These are phyloP conservation scores for Massarina eburnea DNA, from an alignment of 2,329 filamentous ascomycete genomes.

Conservation along the genomic window DNA sequence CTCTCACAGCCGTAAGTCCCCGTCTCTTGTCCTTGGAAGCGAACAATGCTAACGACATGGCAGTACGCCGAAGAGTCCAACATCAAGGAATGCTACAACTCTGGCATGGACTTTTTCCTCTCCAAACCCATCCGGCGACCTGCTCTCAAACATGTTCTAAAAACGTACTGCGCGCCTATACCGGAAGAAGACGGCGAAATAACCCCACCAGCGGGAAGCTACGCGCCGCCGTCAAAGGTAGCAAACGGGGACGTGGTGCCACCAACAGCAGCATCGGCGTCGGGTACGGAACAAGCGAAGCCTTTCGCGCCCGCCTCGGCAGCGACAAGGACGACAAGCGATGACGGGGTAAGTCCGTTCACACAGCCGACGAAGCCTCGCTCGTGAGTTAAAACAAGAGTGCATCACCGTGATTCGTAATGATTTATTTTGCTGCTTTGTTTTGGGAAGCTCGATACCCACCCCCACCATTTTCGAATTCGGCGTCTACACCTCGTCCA, in stretches of 20 bases:
- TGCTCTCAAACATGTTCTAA: conserved; percentile 81
- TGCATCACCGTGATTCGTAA: not conserved
- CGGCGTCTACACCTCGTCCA: not conserved
- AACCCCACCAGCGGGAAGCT: conserved; percentile 15
- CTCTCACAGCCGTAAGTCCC: conserved; percentile 80
- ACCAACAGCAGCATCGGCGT: not conserved
- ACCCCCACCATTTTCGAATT: not conserved
- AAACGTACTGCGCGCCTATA: conserved; percentile 78
- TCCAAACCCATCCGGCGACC: conserved; percentile 75
- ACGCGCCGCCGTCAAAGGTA: conserved; percentile 3
- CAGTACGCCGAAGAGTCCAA: conserved; percentile 12
- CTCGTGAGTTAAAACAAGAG: not conserved
- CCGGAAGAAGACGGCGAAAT: conserved; percentile 61
- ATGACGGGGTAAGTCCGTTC: not conserved
- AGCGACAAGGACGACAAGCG: not conserved
- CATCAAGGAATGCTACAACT: conserved; percentile 64
- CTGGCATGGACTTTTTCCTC: conserved; percentile 90
- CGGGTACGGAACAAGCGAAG: not conserved
- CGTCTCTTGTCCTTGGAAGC: not conserved
- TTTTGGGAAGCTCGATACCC: not conserved
- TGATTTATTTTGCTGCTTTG: not conserved
- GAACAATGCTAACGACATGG: not conserved
- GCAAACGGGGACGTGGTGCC: conserved; percentile 7
- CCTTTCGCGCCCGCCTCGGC: not conserved
- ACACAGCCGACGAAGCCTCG: not conserved